Conservation (phyloP, 1,284 basidiomycete species). For the Austroboletus niveus region DNA sequence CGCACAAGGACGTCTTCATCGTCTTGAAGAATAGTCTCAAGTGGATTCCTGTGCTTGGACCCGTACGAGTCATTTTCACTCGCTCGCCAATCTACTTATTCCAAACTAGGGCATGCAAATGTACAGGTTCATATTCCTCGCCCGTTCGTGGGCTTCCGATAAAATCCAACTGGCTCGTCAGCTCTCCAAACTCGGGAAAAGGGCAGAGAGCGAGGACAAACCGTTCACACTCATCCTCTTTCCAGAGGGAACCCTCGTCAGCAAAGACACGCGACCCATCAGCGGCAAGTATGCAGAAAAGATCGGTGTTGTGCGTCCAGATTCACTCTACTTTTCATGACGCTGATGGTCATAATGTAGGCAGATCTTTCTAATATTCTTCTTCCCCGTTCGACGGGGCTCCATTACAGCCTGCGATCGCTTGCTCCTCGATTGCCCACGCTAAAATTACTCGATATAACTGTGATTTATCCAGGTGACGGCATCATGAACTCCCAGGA, state of each 20-base stretch:
- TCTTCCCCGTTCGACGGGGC: constrained; percentile 87
- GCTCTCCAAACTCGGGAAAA: constrained; percentile 56
- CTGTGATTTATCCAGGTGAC: constrained; percentile 85
- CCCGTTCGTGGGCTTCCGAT: constrained; percentile 85
- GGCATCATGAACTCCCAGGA: background rate
- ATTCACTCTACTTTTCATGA: constrained; percentile 2
- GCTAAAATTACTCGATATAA: constrained; percentile 84
- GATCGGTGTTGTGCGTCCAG: constrained; percentile 69
- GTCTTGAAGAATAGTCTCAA: constrained; percentile 88
- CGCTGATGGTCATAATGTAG: constrained; percentile 39
- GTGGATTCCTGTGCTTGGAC: constrained; percentile 86
- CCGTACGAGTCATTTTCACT: constrained; percentile 54
- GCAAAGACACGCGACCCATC: constrained; percentile 76
- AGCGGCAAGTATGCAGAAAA: constrained; percentile 85
- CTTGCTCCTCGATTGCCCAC: constrained; percentile 75
- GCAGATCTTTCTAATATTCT: constrained; percentile 77
- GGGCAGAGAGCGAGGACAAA: constrained; percentile 60
- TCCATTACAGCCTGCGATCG: constrained; percentile 83
- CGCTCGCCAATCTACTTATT: constrained; percentile 9
- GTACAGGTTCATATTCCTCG: constrained; percentile 88
- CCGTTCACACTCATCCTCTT: constrained; percentile 86
- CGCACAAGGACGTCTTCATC: constrained; percentile 78
- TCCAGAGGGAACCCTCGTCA: constrained; percentile 91
- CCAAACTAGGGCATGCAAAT: constrained; percentile 79
- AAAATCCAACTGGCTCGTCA: constrained; percentile 57